Percentiles rank a stretch among this genome's conserved stretches.
These are phyloP conservation scores for Blastobotrys americana DNA, from an alignment of 805 yeast genomes.

Conservation along the genomic window DNA sequence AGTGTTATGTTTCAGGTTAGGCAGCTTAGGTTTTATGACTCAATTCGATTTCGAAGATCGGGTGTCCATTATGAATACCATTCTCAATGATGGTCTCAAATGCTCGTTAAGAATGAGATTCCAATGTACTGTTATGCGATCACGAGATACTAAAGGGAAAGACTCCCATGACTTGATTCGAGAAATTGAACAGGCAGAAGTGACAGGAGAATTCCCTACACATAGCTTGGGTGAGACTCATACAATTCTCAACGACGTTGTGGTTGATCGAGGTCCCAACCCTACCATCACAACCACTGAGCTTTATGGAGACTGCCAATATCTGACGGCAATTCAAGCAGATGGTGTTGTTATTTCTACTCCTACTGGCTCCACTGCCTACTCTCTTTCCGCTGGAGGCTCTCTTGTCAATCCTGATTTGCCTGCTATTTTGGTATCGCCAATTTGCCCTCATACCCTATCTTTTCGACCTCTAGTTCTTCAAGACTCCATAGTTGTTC, in stretches of 20 bases:
- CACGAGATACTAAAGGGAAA: slow-evolving; percentile 20
- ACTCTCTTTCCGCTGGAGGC: slow-evolving; percentile 90
- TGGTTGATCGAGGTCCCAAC: slow-evolving; percentile 47
- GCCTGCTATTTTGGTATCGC: slow-evolving; percentile 82
- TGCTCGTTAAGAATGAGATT: slow-evolving; percentile 45
- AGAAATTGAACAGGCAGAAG: slow-evolving; percentile 23
- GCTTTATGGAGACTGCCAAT: slow-evolving; percentile 41
- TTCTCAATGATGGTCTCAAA: slow-evolving; percentile 39
- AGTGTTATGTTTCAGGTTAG: slow-evolving; percentile 78
- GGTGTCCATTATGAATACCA: slow-evolving; percentile 31
- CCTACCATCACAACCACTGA: slow-evolving; percentile 46
- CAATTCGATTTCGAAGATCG: slow-evolving; percentile 46
- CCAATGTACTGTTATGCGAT: slow-evolving; percentile 42
- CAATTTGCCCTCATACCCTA: slow-evolving; percentile 90
- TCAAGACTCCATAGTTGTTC: slow-evolving; percentile 79
- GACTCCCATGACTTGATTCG: slow-evolving; percentile 16
- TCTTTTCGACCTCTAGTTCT: slow-evolving; percentile 84
- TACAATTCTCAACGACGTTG: slow-evolving; percentile 46
- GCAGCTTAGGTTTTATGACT: slow-evolving; percentile 88
- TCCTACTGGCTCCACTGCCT: slow-evolving; percentile 77
- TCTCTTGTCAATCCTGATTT: slow-evolving; percentile 89
- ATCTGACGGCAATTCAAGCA: slow-evolving; percentile 55
- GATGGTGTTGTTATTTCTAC: slow-evolving; percentile 61
- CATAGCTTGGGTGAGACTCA: slow-evolving; percentile 30
- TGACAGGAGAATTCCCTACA: slow-evolving; percentile 15